Base-by-base conservation (phyloP, 768 basidiomycete species). In the Leccinum longicurvipes region DNA sequence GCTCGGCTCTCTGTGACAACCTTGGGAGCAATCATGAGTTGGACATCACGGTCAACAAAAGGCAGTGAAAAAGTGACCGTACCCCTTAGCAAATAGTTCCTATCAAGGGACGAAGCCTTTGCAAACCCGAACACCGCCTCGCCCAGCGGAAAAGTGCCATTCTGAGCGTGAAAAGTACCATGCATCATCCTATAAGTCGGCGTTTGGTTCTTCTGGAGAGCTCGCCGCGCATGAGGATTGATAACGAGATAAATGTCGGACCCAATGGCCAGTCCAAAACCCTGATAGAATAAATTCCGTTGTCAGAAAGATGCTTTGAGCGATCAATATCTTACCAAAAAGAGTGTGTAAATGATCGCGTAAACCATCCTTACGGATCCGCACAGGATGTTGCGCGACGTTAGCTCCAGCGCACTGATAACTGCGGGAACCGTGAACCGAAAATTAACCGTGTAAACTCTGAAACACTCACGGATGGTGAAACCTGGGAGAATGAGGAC, bases 401-500 rank as follows among this genome's bases (percentile, higher is more conserved):
- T 89, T 55, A 92, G 73, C 68, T 92, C 91, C 15, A 93, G 75
- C 7, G 91, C 85, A 55, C 86, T 86, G 51, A 85, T 86, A 60
- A 91, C 90, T 89, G 55, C 4, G 28, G 36, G 25, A 39, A 49
- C 21, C 23, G 17, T 53, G 29, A 51, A 50, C 28, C 52, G 55
- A 32, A 53, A 31, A 36, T 49, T 41, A 41, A 32, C 5, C 27
- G 49, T 11, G n/a, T 47, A 19, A 57, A n/a, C 27, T 17, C 19
- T 54, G 52, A 60, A 55, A 53, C 47, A 74, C 89, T 73, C 66
- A 90, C 90, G 73, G 53, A 91, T 80, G 12, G 88, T 89, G 64
- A 91, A 94, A 27, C 91, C 93, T 9, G 93, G 93, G 14, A 95
- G 81, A 59, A 96, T 92, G 47, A 91, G 79, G n/a, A 94, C 89